A percentile compares a stretch with the other conserved stretches of the same genome.
phyloP scores from a whole-genome alignment of 2,329 filamentous ascomycete species.

The Fusarium tjaetaba region DNA sequence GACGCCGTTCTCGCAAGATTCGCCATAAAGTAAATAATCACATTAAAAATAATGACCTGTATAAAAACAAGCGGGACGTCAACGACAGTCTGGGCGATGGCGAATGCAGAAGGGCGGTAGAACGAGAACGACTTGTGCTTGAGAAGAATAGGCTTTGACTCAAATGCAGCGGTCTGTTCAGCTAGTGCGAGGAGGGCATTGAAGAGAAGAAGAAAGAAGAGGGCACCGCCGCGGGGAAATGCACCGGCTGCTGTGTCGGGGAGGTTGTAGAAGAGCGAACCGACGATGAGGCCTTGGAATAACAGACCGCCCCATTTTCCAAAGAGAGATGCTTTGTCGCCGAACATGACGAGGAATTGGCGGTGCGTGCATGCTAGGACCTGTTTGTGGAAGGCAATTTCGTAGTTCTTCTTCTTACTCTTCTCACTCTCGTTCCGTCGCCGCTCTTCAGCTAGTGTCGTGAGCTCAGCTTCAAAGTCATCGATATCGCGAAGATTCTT shows the following conservation, averaged over 20 bases:
- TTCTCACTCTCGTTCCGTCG: constrained; percentile 72
- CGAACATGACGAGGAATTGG: constrained; percentile 82
- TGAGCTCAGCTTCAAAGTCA: constrained; percentile 70
- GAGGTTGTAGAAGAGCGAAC: constrained; percentile 80
- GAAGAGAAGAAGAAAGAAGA: constrained; percentile 65
- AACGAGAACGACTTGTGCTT: constrained; percentile 79
- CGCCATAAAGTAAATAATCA: constrained; percentile 82
- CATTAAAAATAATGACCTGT: constrained; percentile 74
- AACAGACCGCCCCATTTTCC: constrained; percentile 85
- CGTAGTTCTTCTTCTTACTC: constrained; percentile 76
- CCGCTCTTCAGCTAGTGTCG: constrained; percentile 57
- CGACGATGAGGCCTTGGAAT: constrained; percentile 78
- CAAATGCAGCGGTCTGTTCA: constrained; percentile 74
- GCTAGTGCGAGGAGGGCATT: constrained; percentile 75
- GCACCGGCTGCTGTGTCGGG: constrained; percentile 68
- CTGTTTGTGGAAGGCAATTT: constrained; percentile 78
- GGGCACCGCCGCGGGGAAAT: constrained; percentile 62
- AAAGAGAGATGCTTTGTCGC: constrained; percentile 78
- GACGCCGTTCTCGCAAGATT: constrained; percentile 73
- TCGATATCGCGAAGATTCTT: constrained; percentile 69
- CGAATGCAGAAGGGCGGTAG: constrained; percentile 68
- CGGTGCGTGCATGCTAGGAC: constrained; percentile 75
- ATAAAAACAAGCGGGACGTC: constrained; percentile 71
- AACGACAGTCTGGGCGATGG: constrained; percentile 64
- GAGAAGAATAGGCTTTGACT: constrained; percentile 70